Evolutionary conservation across 2,329 filamentous ascomycete species (phyloP).

Genomic region (Aspergillus viridinutans): DNA sequence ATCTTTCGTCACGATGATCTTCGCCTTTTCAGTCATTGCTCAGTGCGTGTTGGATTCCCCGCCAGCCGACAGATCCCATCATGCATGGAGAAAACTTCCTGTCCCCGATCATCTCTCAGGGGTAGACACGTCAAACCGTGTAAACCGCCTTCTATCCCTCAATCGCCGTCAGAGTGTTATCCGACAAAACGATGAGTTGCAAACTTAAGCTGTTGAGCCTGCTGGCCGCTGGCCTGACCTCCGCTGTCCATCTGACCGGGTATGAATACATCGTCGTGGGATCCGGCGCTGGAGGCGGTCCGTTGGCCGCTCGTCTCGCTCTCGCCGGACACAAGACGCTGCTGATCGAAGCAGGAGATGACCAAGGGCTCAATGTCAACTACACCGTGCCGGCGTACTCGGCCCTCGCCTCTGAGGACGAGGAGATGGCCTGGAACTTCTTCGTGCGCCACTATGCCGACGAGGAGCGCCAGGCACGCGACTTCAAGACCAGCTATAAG

Average conservation of each 20-base stretch:
- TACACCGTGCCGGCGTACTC: slow-evolving; percentile 28
- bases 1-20: no score
- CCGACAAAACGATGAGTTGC: background rate
- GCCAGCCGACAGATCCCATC: no score
- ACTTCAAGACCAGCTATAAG: slow-evolving; percentile 39
- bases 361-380: slow-evolving; percentile 28
- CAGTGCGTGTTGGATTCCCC: no score
- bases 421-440: slow-evolving; percentile 30
- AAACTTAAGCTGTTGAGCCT: background rate
- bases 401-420: slow-evolving; percentile 27
- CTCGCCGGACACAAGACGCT: slow-evolving; percentile 32
- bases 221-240: slow-evolving; percentile 2
- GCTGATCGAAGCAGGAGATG: slow-evolving; percentile 37
- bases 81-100: no score
- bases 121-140: no score
- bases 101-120: no score
- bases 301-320: slow-evolving; percentile 33
- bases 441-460: slow-evolving; percentile 34
- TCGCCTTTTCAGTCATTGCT: no score
- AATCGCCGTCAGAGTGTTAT: background rate
- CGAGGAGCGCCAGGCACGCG: slow-evolving; percentile 23
- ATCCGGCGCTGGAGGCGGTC: slow-evolving; percentile 35
- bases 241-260: slow-evolving; percentile 22
- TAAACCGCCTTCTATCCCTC: no score
- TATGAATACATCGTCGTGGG: slow-evolving; percentile 40